Percentiles rank a stretch among this genome's conserved stretches.
Evolutionary conservation across 495 filamentous ascomycete species (phyloP).

Genomic region (Aspergillus haitiensis): DNA sequence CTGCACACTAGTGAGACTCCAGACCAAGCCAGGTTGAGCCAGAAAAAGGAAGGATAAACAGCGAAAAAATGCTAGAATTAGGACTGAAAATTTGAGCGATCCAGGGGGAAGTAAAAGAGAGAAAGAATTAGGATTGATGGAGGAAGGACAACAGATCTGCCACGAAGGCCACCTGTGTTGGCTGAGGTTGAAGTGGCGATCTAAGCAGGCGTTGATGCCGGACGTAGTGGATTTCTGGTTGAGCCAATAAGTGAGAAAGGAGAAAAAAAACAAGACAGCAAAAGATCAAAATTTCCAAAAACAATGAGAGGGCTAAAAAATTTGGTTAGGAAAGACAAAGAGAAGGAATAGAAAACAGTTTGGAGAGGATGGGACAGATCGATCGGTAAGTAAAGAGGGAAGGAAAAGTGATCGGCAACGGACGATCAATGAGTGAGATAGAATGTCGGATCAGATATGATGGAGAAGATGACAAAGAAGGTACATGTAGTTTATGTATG

Average conservation of each 20-base stretch:
- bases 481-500: background rate
- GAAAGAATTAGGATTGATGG: constrained; percentile 14
- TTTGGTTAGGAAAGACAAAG: background rate
- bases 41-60: constrained; percentile 22
- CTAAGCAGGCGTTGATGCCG: constrained; percentile 9
- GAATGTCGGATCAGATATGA: constrained; percentile 32
- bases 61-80: constrained; percentile 16
- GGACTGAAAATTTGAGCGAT: constrained; percentile 13
- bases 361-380: constrained; percentile 18
- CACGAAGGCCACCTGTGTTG: constrained; percentile 14
- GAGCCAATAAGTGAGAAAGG: constrained; percentile 13
- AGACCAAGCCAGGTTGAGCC: constrained; percentile 23
- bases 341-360: constrained; percentile 14
- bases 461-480: constrained; percentile 15
- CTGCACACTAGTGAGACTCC: constrained; percentile 27
- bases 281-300: background rate
- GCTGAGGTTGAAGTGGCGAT: constrained; percentile 20
- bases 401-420: constrained; percentile 21
- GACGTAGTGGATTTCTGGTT: constrained; percentile 9
- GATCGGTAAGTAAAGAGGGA: constrained; percentile 7
- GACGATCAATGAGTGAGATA: constrained; percentile 24
- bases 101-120: constrained; percentile 1
- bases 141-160: constrained; percentile 16
- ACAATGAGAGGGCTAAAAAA: no score
- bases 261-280: constrained; percentile 4